Percentiles rank a stretch among this genome's conserved stretches.
phyloP scores from a whole-genome alignment of 495 filamentous ascomycete species.

The Podospora didyma region DNA sequence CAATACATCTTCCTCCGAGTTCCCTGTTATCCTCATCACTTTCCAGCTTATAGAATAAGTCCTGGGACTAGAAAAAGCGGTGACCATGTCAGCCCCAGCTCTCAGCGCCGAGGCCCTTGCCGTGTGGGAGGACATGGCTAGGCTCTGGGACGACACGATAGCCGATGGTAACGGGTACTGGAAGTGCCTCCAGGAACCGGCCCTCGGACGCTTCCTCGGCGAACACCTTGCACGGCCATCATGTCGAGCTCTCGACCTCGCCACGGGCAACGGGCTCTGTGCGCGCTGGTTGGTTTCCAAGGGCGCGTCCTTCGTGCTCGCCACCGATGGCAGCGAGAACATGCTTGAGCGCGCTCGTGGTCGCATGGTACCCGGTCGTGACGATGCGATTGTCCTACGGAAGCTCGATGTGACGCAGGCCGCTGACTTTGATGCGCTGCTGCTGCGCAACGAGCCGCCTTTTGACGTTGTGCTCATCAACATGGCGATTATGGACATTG shows the following conservation, averaged over 20 bases:
- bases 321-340: slow-evolving; percentile 31
- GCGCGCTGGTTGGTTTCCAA: slow-evolving; percentile 31
- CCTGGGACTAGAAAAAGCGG: no score
- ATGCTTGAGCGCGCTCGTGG: slow-evolving; percentile 29
- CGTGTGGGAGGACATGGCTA: slow-evolving; percentile 33
- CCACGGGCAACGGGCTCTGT: slow-evolving; percentile 40
- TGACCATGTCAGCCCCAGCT: no score
- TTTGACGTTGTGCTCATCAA: slow-evolving; percentile 37
- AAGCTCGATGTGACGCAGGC: slow-evolving; percentile 33
- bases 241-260: slow-evolving; percentile 34
- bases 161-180: slow-evolving; percentile 41
- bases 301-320: slow-evolving; percentile 28
- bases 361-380: not conserved
- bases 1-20: no score
- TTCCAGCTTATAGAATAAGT: no score
- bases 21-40: no score
- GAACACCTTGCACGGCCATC: slow-evolving; percentile 10
- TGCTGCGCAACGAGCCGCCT: slow-evolving; percentile 14
- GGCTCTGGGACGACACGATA: slow-evolving; percentile 35
- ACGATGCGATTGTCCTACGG: slow-evolving; percentile 16
- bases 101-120: slow-evolving; percentile 11
- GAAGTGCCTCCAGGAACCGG: slow-evolving; percentile 30
- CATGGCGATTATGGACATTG: slow-evolving; percentile 45
- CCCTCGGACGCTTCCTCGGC: slow-evolving; percentile 28
- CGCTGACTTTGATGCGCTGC: slow-evolving; percentile 20